Percentiles rank a stretch among this genome's conserved stretches.
Conservation (phyloP, 2,329 filamentous ascomycete genomes). For the Ceratocystis albifundus region DNA sequence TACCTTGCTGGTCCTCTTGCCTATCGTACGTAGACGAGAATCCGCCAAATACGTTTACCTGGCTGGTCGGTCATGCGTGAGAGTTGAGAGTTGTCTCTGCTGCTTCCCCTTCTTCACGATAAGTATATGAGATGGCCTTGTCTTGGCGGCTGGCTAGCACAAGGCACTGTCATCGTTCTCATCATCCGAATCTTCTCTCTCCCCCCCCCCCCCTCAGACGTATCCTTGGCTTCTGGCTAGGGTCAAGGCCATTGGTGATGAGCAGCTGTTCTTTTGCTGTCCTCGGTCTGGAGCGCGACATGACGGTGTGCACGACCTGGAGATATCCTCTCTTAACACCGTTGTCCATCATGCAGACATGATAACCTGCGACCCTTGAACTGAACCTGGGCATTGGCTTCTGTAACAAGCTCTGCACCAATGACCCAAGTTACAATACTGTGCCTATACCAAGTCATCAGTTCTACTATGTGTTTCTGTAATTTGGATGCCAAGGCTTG, state of each 20-base stretch:
- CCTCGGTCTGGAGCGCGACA: conserved; percentile 51
- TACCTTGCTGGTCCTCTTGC: too few species aligned
- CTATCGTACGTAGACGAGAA: too few species aligned
- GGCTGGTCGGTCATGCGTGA: too few species aligned
- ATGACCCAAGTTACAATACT: too few species aligned
- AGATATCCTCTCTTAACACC: conserved; percentile 45
- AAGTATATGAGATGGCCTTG: not conserved
- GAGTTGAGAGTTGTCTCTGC: too few species aligned
- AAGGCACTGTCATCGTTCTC: not conserved
- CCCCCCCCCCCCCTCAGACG: too few species aligned
- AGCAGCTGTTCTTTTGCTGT: conserved; percentile 56
- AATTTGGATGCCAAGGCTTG: too few species aligned
- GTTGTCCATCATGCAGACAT: conserved; percentile 56
- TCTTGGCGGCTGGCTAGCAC: not conserved
- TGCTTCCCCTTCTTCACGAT: too few species aligned
- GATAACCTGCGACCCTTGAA: conserved; percentile 58
- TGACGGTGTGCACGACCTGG: conserved; percentile 54
- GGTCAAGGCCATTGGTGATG: conserved; percentile 42
- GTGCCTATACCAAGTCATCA: too few species aligned
- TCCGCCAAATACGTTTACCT: too few species aligned
- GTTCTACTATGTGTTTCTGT: too few species aligned
- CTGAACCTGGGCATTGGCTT: conserved; percentile 47
- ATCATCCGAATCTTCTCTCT: not conserved
- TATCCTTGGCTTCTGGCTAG: conserved; percentile 48
- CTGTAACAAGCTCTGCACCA: conserved; percentile 44